A percentile compares a stretch with the other conserved stretches of the same genome.
phyloP scores from a whole-genome alignment of 176 grass and related monocot genomes.

The Tuctoria greenei region DNA sequence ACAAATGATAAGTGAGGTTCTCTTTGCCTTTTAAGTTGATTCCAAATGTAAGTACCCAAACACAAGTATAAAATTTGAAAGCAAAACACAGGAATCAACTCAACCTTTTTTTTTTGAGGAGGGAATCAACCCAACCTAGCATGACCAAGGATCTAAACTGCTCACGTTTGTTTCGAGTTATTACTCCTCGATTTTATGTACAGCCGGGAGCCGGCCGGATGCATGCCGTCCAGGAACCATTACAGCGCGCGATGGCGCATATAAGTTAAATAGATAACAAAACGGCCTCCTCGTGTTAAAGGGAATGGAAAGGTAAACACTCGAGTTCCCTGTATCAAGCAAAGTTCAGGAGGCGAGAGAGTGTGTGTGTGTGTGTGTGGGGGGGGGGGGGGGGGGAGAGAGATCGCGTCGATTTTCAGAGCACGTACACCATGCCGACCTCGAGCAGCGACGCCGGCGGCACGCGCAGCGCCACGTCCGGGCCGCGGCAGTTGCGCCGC shows the following conservation, averaged over 20 bases:
- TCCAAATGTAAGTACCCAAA: too few species aligned
- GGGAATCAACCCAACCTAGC: not conserved
- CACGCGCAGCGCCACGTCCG: conserved; percentile 79
- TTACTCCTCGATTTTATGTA: conserved; percentile 5
- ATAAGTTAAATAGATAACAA: not conserved
- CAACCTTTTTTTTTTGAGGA: too few species aligned
- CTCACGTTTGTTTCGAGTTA: not conserved
- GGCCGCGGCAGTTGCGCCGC: conserved; percentile 77
- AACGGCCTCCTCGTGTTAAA: not conserved
- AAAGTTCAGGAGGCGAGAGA: too few species aligned
- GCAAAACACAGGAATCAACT: not conserved
- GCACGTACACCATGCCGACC: conserved; percentile 98
- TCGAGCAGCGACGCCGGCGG: conserved; percentile 92
- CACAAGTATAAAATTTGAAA: not conserved
- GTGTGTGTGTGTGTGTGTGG: too few species aligned
- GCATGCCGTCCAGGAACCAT: not conserved
- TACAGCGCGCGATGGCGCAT: not conserved
- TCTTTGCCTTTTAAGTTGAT: too few species aligned
- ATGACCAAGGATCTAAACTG: not conserved
- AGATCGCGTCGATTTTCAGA: conserved; percentile 32
- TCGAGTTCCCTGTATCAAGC: too few species aligned
- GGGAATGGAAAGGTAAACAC: too few species aligned
- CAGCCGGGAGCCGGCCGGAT: not conserved
- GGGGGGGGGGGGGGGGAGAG: too few species aligned
- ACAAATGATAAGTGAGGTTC: too few species aligned